A percentile compares a stretch with the other conserved stretches of the same genome.
Evolutionary conservation across 2,329 filamentous ascomycete species (phyloP).

Genomic region (Canariomyces notabilis): DNA sequence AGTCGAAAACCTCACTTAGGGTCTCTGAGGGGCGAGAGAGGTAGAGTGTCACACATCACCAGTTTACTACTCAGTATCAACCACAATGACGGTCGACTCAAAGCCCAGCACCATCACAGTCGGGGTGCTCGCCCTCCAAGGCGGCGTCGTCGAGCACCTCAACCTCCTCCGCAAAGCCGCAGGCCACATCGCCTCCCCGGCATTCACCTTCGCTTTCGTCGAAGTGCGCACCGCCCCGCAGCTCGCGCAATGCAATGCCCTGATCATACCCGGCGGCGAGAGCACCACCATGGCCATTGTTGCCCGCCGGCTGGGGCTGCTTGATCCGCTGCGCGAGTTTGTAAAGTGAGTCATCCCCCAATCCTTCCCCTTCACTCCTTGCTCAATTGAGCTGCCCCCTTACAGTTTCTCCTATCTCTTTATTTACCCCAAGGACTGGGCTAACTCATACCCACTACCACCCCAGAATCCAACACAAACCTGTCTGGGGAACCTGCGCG

Average conservation of each 20-base stretch:
- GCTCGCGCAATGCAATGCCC: constrained; percentile 68
- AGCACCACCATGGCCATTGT: constrained; percentile 91
- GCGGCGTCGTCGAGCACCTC: constrained; percentile 87
- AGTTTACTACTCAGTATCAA: too few species aligned
- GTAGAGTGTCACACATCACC: too few species aligned
- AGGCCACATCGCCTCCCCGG: constrained; percentile 21
- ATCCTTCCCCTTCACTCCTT: too few species aligned
- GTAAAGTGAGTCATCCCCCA: constrained; percentile 66
- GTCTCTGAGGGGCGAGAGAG: too few species aligned
- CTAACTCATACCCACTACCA: constrained; percentile 12
- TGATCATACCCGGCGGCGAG: constrained; percentile 91
- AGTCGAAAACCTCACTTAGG: too few species aligned
- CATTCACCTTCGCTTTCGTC: constrained; percentile 53
- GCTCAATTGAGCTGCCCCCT: neutral
- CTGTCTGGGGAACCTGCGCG: constrained; percentile 94
- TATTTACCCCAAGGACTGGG: neutral
- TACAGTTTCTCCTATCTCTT: neutral
- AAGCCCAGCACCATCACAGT: too few species aligned
- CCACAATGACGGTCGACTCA: too few species aligned
- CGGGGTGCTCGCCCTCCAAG: constrained; percentile 73
- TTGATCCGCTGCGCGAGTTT: constrained; percentile 82
- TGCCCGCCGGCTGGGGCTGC: constrained; percentile 70
- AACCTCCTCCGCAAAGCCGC: constrained; percentile 67
- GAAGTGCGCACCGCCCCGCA: constrained; percentile 75
- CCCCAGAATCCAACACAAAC: constrained; percentile 64